Percentiles rank a stretch among this genome's conserved stretches.
phyloP scores from a whole-genome alignment of 2,329 filamentous ascomycete genomes.

The Lecanoromycetidae sp. region DNA sequence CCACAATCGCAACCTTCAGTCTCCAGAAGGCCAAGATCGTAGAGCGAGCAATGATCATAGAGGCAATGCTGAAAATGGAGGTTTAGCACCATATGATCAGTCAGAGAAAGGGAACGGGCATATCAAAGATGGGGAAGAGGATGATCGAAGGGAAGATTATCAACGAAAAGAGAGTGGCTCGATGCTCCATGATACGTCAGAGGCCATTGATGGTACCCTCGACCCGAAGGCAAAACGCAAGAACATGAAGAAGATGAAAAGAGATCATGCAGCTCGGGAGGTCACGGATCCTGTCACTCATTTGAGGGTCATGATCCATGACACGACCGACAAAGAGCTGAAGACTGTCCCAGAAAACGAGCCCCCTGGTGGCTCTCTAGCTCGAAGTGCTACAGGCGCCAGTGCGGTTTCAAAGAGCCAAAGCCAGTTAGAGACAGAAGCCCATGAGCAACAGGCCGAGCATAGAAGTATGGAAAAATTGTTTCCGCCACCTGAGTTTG shows the following conservation, averaged over 20 bases:
- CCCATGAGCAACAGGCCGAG: slow-evolving; percentile 29
- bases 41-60: slow-evolving; percentile 1
- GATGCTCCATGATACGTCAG: slow-evolving; percentile 33
- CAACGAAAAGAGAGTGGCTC: not conserved
- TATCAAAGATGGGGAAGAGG: not conserved
- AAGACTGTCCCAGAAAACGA: slow-evolving; percentile 36
- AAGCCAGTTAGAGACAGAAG: slow-evolving; percentile 33
- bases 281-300: slow-evolving; percentile 65
- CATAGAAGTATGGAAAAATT: slow-evolving; percentile 37
- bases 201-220: slow-evolving; percentile 26
- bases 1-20: slow-evolving; percentile 15
- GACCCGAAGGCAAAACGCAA: slow-evolving; percentile 39
- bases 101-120: not conserved
- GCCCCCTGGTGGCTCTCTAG: slow-evolving; percentile 29
- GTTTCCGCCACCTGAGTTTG: slow-evolving; percentile 44
- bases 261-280: slow-evolving; percentile 41
- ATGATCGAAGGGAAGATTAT: no score
- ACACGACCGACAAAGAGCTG: slow-evolving; percentile 54
- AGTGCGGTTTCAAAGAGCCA: slow-evolving; percentile 34
- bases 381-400: slow-evolving; percentile 34
- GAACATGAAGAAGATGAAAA: slow-evolving; percentile 36
- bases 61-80: not conserved
- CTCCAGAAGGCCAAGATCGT: not conserved
- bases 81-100: not conserved
- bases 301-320: slow-evolving; percentile 54